Evolutionary conservation across 495 filamentous ascomycete genomes (phyloP).

Genomic region (Xylaria palmicola): DNA sequence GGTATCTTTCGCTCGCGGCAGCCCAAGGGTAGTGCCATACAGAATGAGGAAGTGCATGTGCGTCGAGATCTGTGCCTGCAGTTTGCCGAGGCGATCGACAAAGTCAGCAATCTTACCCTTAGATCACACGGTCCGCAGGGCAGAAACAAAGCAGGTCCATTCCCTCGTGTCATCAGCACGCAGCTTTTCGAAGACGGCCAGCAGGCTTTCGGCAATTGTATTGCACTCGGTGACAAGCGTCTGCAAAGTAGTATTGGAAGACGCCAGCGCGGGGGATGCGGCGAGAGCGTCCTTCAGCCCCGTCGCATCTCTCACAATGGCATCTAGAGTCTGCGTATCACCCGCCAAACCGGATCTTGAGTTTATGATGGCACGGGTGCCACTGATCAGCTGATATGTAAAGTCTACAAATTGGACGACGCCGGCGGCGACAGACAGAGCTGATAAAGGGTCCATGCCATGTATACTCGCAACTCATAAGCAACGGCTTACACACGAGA

Average conservation of each 20-base stretch:
- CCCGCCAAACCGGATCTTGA: background rate
- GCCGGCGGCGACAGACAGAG: conserved; percentile 13
- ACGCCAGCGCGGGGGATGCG: background rate
- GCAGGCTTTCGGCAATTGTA: background rate
- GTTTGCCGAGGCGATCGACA: background rate
- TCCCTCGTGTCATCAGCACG: conserved; percentile 4
- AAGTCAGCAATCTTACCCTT: background rate
- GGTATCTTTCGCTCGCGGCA: background rate
- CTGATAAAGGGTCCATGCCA: conserved; percentile 14
- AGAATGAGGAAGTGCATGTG: conserved; percentile 1
- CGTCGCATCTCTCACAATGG: background rate
- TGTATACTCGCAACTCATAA: no score
- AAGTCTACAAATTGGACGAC: conserved; percentile 21
- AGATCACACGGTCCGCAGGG: background rate
- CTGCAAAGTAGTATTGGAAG: background rate
- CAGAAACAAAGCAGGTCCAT: background rate
- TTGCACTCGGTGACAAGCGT: background rate
- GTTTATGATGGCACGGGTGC: background rate
- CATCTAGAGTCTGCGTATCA: background rate
- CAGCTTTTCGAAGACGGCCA: background rate
- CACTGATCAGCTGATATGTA: conserved; percentile 2
- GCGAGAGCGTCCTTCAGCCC: background rate
- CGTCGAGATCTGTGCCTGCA: conserved; percentile 3
- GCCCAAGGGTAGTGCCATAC: background rate
- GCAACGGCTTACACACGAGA: no score